A percentile compares a stretch with the other conserved stretches of the same genome.
Conservation (phyloP, 352 stramenopile genomes). For the Phytophthora tubulina region DNA sequence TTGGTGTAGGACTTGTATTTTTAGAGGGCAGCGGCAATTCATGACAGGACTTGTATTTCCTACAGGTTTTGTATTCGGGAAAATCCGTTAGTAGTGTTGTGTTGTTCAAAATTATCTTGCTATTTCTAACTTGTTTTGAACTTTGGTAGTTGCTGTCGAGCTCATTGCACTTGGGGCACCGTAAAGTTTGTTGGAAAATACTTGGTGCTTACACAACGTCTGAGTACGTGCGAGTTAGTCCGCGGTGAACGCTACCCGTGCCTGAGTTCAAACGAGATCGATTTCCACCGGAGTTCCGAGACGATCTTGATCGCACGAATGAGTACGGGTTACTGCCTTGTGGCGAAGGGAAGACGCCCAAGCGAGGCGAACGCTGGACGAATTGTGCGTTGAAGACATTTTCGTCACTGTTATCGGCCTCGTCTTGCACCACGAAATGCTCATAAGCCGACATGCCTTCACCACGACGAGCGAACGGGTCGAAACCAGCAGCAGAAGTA, state of each 20-base stretch:
- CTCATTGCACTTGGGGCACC: too few species aligned
- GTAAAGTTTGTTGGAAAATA: too few species aligned
- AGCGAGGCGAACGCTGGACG: constrained; percentile 41
- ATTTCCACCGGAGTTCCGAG: constrained; percentile 18
- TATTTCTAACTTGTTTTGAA: too few species aligned
- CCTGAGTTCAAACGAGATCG: constrained; percentile 14
- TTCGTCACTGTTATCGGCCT: constrained; percentile 41
- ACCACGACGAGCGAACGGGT: constrained; percentile 58
- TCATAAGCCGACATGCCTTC: constrained; percentile 64
- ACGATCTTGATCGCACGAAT: constrained; percentile 27
- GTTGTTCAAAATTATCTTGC: too few species aligned
- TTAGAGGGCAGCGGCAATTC: too few species aligned
- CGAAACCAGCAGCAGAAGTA: constrained; percentile 55
- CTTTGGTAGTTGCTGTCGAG: too few species aligned
- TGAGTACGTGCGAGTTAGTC: constrained; percentile 28
- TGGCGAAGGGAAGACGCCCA: constrained; percentile 31
- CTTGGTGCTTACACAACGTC: constrained; percentile 18
- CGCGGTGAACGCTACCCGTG: constrained; percentile 13
- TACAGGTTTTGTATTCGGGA: too few species aligned
- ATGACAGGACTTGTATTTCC: too few species aligned
- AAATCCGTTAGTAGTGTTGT: too few species aligned
- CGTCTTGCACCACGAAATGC: constrained; percentile 68
- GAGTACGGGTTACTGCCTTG: constrained; percentile 28
- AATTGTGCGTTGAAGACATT: constrained; percentile 64
- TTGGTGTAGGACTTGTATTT: too few species aligned